Conservation (phyloP, 2,329 filamentous ascomycete genomes). For the Myriosclerotinia duriaeana region DNA sequence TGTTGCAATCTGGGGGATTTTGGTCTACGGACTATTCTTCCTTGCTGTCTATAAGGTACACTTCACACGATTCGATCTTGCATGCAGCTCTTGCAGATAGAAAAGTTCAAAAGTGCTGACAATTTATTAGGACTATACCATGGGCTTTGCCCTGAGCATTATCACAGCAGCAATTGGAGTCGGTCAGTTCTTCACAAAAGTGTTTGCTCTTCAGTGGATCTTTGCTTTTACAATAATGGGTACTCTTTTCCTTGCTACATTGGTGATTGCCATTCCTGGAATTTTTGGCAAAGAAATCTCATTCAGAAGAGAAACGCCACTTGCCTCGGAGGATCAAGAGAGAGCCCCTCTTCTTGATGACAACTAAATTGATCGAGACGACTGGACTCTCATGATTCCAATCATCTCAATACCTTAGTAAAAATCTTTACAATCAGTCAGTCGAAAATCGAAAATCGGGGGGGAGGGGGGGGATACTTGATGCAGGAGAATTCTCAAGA, state of each 20-base stretch:
- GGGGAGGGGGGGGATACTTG: too few species aligned
- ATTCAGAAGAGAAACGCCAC: constrained; percentile 47
- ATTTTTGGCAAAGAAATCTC: constrained; percentile 58
- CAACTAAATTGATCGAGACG: constrained; percentile 27
- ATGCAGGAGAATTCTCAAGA: background rate
- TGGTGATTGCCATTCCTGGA: constrained; percentile 63
- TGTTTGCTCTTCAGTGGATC: constrained; percentile 86
- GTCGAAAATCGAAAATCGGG: background rate
- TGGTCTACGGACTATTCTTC: constrained; percentile 76
- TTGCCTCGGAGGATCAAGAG: constrained; percentile 51
- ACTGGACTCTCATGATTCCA: background rate
- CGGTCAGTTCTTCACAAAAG: constrained; percentile 69
- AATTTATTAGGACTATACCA: constrained; percentile 61
- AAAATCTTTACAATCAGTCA: too few species aligned
- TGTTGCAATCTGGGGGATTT: constrained; percentile 81
- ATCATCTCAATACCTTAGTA: background rate
- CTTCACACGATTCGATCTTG: constrained; percentile 16
- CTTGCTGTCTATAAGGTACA: constrained; percentile 68
- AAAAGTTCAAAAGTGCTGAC: constrained; percentile 10
- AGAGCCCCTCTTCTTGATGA: constrained; percentile 62
- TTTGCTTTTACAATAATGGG: constrained; percentile 84
- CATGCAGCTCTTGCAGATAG: background rate
- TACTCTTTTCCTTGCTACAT: constrained; percentile 67
- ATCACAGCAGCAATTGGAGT: constrained; percentile 74
- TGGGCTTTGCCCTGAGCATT: constrained; percentile 76